Evolutionary conservation across 2,329 filamentous ascomycete species (phyloP).

Genomic region (Xylariaceae sp.): DNA sequence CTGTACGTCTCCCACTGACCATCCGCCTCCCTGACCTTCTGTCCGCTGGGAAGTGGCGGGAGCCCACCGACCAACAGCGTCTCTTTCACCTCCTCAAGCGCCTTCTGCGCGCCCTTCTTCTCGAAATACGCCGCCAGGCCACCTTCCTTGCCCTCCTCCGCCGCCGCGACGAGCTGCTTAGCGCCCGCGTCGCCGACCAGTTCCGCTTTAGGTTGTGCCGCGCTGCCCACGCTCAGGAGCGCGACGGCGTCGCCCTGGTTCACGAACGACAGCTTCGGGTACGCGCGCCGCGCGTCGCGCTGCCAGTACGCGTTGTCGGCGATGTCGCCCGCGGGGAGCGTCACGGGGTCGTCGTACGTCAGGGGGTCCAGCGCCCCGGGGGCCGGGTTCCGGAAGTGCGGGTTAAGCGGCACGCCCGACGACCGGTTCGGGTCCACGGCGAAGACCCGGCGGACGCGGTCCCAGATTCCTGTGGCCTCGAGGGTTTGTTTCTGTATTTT

Average conservation of each 20-base stretch:
- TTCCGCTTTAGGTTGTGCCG: conserved; percentile 73
- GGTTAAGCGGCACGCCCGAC: conserved; percentile 86
- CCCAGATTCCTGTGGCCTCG: conserved; percentile 85
- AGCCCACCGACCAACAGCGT: conserved; percentile 70
- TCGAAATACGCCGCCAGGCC: conserved; percentile 69
- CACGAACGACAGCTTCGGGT: conserved; percentile 74
- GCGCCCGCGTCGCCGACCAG: conserved; percentile 67
- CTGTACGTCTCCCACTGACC: conserved; percentile 61
- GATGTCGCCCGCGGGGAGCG: conserved; percentile 76
- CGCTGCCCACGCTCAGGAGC: conserved; percentile 79
- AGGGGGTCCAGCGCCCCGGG: conserved; percentile 68
- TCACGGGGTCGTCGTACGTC: conserved; percentile 76
- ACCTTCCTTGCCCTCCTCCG: conserved; percentile 63
- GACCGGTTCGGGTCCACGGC: conserved; percentile 84
- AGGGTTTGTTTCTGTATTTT: conserved; percentile 82
- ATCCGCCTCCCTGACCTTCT: conserved; percentile 45
- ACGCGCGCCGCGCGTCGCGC: conserved; percentile 77
- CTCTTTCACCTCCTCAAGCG: too few species aligned
- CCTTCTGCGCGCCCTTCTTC: conserved; percentile 53
- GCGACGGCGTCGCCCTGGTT: conserved; percentile 80
- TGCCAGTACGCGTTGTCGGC: conserved; percentile 96
- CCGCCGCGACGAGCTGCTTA: conserved; percentile 66
- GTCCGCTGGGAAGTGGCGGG: conserved; percentile 79
- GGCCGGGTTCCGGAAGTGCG: conserved; percentile 82
- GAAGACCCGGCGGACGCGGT: conserved; percentile 69